Conservation (phyloP, 805 yeast species). For the Yamadazyma ubonensis region DNA sequence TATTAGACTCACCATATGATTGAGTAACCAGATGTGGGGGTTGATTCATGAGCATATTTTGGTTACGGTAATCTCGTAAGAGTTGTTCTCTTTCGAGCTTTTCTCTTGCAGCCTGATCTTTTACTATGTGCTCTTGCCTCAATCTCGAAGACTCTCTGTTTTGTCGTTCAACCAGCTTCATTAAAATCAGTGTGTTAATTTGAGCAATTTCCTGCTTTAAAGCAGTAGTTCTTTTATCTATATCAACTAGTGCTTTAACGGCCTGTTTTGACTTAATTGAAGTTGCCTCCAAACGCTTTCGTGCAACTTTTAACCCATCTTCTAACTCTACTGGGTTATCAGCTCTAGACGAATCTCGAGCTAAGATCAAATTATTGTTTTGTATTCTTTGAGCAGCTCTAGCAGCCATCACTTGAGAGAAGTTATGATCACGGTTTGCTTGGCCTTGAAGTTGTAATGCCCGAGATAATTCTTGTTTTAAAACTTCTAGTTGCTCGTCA, state of each 20-base stretch:
- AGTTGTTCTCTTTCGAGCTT: no score
- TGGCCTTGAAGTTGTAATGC: neutral
- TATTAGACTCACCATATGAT: no score
- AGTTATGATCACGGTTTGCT: neutral
- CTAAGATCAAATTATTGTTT: neutral
- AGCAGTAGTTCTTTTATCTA: neutral
- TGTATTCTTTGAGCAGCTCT: constrained; percentile 2
- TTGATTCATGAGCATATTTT: no score
- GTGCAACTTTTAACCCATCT: neutral
- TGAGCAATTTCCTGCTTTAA: neutral
- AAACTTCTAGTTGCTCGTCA: neutral
- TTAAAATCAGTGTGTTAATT: neutral
- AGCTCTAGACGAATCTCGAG: neutral
- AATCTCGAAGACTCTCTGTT: no score
- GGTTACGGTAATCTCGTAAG: no score
- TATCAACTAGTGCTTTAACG: neutral
- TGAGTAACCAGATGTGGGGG: no score
- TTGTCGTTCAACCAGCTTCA: constrained; percentile 2
- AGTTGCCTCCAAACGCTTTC: constrained; percentile 1
- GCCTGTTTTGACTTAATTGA: constrained; percentile 1
- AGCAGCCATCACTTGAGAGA: neutral
- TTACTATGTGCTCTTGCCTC: neutral
- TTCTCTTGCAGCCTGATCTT: neutral
- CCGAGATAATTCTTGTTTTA: constrained; percentile 2
- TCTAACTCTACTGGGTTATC: constrained; percentile 1